Evolutionary conservation across 495 filamentous ascomycete genomes (phyloP), one percentile per base, ranked within the genome.

Genomic region (Penicillium samsonianum): DNA sequence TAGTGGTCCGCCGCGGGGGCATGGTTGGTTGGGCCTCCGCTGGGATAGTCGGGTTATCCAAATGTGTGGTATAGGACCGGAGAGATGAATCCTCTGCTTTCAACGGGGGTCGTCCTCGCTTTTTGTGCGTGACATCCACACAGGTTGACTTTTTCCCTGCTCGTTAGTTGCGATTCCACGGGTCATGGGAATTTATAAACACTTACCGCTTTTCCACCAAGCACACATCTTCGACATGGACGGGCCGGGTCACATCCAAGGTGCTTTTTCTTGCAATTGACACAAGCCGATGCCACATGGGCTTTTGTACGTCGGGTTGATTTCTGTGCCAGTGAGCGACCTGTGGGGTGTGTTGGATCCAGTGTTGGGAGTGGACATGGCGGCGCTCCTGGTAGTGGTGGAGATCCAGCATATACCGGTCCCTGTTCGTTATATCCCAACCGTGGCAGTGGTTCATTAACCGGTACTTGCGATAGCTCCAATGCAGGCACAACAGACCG

Each of bases 211-310:
- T 88, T 88, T 9, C 83, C 83, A 50, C 84, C 78, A 41, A 82
- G 70, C 20, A 86, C 78, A 72, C 85, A 88, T 68, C 85, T 71
- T 61, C 78, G 74, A 69, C 85, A 88, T 35, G 85, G 84, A 33
- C 84, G 74, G 50, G 81, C 84, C 48, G 85, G 80, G 65, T 90
- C 87, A 67, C 87, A 90, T 33, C 85, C 86, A 58, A 98, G 77
- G 82, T 98, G 94, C 57, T 95, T 96, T 73, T 87, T 91, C 71
- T 97, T 97, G 78, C 94, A 98, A 66, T 96, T 95, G 54, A 97
- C 89, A 70, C 94, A 98, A 17, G 94, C 94, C 33, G 92, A 96
- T 35, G 93, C 91, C 46, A 98, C 94, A 77, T 98, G 94, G 12
- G 91, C 91, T 67, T 98, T 98, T 8, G 91, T 87, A 64, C 92